Percentiles rank a stretch among this genome's conserved stretches.
Conservation (phyloP, 352 stramenopile species). For the Pythium aquatile region DNA sequence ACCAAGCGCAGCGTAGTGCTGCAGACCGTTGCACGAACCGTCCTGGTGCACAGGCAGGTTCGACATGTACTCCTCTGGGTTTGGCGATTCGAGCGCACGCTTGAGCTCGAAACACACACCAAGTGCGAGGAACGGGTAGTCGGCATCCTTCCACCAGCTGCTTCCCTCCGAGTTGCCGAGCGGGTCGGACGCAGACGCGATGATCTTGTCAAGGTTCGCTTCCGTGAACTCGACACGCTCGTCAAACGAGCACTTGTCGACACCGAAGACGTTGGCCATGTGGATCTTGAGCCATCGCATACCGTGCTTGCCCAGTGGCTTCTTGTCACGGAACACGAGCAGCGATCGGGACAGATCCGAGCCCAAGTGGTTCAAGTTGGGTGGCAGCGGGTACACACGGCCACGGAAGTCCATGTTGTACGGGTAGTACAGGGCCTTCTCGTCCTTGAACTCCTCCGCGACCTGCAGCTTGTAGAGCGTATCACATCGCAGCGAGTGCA, state of each 20-base stretch:
- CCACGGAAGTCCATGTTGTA: constrained; percentile 99
- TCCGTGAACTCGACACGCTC: constrained; percentile 95
- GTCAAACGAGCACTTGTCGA: constrained; percentile 96
- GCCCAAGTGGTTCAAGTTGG: constrained; percentile 98
- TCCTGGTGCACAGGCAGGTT: constrained; percentile 98
- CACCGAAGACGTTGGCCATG: constrained; percentile 87
- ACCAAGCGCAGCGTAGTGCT: constrained; percentile 99
- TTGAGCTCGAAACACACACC: constrained; percentile 97
- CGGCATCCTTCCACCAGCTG: constrained; percentile 95
- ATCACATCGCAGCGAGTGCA: constrained; percentile 95
- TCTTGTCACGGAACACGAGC: constrained; percentile 94
- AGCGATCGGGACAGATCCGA: constrained; percentile 98
- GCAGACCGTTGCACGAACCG: constrained; percentile 98
- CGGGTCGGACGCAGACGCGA: constrained; percentile 87
- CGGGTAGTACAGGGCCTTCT: constrained; percentile 97
- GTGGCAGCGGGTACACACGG: constrained; percentile 97
- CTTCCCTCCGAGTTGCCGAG: constrained; percentile 69
- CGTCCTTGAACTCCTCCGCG: constrained; percentile 95
- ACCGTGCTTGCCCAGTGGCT: constrained; percentile 92
- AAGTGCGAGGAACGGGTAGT: constrained; percentile 98
- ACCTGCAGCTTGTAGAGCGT: constrained; percentile 95
- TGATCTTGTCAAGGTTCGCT: constrained; percentile 93
- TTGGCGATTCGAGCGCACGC: constrained; percentile 89
- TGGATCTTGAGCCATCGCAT: constrained; percentile 99
- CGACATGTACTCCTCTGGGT: constrained; percentile 94